Conservation (phyloP, 768 basidiomycete species). For the Coprinopsis strossmayeri region DNA sequence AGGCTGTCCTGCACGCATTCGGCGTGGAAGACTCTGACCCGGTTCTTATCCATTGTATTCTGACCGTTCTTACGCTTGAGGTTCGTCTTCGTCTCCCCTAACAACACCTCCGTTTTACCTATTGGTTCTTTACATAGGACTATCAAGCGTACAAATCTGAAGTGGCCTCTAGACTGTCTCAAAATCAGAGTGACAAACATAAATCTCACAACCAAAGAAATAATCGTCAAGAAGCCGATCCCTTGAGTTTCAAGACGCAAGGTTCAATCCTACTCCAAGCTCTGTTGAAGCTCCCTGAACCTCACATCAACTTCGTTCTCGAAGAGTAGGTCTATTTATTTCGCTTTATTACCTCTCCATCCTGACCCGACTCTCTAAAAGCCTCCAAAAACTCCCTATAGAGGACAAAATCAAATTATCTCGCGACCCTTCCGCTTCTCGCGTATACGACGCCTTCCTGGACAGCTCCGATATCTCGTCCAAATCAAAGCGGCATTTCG, state of each 20-base stretch:
- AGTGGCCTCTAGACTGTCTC: neutral
- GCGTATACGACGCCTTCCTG: constrained; percentile 74
- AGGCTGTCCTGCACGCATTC: constrained; percentile 60
- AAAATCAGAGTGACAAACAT: no score
- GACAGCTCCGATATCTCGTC: constrained; percentile 59
- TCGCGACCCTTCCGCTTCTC: constrained; percentile 57
- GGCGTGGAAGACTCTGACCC: constrained; percentile 38
- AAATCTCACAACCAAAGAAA: constrained; percentile 9
- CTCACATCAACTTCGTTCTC: constrained; percentile 61
- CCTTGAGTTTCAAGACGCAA: constrained; percentile 66
- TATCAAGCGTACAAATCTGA: constrained; percentile 15
- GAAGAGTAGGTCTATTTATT: constrained; percentile 46
- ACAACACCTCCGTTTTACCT: no score
- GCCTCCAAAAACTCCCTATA: constrained; percentile 50
- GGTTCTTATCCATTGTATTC: constrained; percentile 60
- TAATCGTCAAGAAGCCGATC: constrained; percentile 20
- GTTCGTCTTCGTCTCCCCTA: constrained; percentile 26
- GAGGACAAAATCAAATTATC: constrained; percentile 51
- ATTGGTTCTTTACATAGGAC: no score
- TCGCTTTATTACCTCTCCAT: neutral
- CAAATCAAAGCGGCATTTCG: constrained; percentile 63
- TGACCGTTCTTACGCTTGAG: constrained; percentile 45
- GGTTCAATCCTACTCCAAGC: constrained; percentile 85
- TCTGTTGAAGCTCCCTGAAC: constrained; percentile 60
- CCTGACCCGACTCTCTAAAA: constrained; percentile 20